Evolutionary conservation across 2,329 filamentous ascomycete genomes (phyloP), one percentile per base, ranked within the genome.

Genomic region (Ceratocystis alfenasii): DNA sequence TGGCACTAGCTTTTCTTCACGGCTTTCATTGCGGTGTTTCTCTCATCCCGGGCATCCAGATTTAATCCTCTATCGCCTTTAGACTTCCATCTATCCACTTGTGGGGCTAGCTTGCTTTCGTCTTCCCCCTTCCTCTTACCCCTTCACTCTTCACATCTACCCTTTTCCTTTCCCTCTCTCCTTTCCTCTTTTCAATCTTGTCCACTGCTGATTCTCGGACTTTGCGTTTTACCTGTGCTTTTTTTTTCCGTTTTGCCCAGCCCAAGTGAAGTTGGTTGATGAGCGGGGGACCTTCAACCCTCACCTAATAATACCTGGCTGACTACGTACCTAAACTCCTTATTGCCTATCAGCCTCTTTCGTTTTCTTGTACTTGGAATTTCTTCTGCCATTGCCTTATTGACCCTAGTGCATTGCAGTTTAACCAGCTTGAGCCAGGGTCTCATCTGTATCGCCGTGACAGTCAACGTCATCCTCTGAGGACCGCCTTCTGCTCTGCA

Each of bases 1-100:
- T 50, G 46, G 46, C 46, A 50, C 46, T 50, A 50, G 46, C 46
- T 50, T 50, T 50, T 50, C 17, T 50, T 22, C 22, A 50, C 46
- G 46, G n/a, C 46, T 50, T 20, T 50, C 46, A n/a, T 50, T 22
- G 15, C 46, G 46, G 46, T 50, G 46, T 50, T 50, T 50, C 46
- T 46, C 36, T 41, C 36, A 41, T 12, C 10, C 36, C 36, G 36
- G 36, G 36, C 41, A 25, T 20, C 60, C 28, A 46, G 10, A 12
- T 15, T 22, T 33, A 46, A 20, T 25, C 60, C n/a, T 20, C 25
- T 20, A 46, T 44, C 44, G 41, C 44, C 33, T 62, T 36, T 41
- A 41, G 36, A 20, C 59, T 45, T 45, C 30, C 12, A 15, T 20
- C n/a, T 61, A 17, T 45, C 20, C 41, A n/a, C 15, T 62, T 45